Evolutionary conservation across 345 rosid genomes (phyloP).

Genomic region (Theobroma cacao): DNA sequence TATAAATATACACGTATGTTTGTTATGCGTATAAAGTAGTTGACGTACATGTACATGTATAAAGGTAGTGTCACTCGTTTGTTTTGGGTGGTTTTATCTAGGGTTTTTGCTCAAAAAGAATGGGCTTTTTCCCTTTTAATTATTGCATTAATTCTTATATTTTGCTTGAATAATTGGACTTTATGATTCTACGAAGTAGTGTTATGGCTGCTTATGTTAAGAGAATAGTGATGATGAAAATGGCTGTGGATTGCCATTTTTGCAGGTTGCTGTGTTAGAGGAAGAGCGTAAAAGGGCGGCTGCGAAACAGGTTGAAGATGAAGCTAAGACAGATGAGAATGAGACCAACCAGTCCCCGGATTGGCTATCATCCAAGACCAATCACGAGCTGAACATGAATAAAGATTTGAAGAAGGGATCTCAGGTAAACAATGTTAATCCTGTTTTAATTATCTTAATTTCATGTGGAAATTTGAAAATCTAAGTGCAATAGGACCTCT

Average conservation of each 20-base stretch:
- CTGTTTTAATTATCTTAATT: not conserved
- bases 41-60: not conserved
- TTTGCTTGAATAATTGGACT: not conserved
- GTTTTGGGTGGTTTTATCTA: not conserved
- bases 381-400: conserved; percentile 28
- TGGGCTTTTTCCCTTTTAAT: not conserved
- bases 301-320: conserved; percentile 43
- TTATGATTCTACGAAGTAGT: too few relatives aligned
- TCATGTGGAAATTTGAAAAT: not conserved
- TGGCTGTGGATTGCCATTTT: not conserved
- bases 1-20: not conserved
- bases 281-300: conserved; percentile 38
- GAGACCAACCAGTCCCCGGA: conserved; percentile 32
- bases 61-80: not conserved
- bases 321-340: conserved; percentile 33
- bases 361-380: conserved; percentile 30
- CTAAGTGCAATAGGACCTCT: not conserved
- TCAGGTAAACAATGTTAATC: conserved; percentile 28
- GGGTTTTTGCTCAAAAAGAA: not conserved
- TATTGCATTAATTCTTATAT: not conserved
- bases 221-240: not conserved
- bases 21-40: not conserved
- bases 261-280: conserved; percentile 70
- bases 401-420: conserved; percentile 27
- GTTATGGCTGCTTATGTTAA: not conserved